Conservation (phyloP, 768 basidiomycete genomes). For the Tricholoma bakamatsutake region DNA sequence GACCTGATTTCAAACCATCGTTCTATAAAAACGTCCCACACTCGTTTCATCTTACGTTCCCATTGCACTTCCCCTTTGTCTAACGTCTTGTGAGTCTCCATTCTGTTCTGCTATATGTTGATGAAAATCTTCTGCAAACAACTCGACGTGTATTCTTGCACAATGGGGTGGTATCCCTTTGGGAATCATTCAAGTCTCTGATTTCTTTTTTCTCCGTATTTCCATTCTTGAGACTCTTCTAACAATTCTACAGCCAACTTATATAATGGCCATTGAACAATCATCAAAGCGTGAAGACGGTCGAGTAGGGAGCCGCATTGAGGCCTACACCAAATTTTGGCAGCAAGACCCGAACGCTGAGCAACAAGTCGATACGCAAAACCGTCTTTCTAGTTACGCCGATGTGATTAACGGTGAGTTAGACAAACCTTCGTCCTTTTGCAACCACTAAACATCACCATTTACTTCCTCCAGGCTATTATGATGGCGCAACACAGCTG, state of each 20-base stretch:
- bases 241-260: neutral
- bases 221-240: slow-evolving; percentile 1
- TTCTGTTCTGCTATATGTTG: neutral
- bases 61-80: slow-evolving; percentile 4
- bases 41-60: slow-evolving; percentile 5
- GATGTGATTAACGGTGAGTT: slow-evolving; percentile 95
- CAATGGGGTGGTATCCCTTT: slow-evolving; percentile 26
- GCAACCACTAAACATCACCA: neutral
- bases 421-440: neutral
- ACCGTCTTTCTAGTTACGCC: slow-evolving; percentile 76
- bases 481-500: slow-evolving; percentile 92
- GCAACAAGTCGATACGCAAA: slow-evolving; percentile 54
- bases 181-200: slow-evolving; percentile 39
- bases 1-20: slow-evolving; percentile 19
- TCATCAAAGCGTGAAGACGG: slow-evolving; percentile 38
- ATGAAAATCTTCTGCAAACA: neutral
- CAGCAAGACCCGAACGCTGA: slow-evolving; percentile 75
- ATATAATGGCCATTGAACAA: slow-evolving; percentile 11
- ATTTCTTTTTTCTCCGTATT: slow-evolving; percentile 5
- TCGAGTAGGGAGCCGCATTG: slow-evolving; percentile 62
- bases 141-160: slow-evolving; percentile 20
- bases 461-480: slow-evolving; percentile 60
- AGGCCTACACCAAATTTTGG: slow-evolving; percentile 91
- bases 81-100: slow-evolving; percentile 10
- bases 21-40: slow-evolving; percentile 21